Conservation (phyloP, 345 rosid genomes). For the Eucalyptus curtisii region DNA sequence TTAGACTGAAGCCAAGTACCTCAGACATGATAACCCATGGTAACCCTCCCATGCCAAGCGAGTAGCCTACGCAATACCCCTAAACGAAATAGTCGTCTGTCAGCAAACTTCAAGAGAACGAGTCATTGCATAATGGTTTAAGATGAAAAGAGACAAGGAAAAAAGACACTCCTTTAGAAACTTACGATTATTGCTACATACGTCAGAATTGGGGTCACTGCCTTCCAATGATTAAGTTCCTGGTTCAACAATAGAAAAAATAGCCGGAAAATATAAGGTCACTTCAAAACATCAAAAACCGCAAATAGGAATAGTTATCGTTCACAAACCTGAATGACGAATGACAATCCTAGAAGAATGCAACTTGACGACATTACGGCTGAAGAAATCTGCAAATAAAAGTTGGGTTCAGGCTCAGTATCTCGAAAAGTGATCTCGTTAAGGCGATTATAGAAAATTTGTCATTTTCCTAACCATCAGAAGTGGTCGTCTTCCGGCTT, state of each 20-base stretch:
- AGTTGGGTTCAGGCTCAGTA: background rate
- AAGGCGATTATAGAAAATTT: background rate
- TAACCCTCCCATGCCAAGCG: conserved; percentile 3
- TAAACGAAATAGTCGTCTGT: background rate
- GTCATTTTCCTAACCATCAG: conserved; percentile 2
- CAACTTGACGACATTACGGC: background rate
- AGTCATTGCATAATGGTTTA: background rate
- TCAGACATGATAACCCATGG: conserved; percentile 14
- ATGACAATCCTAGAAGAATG: conserved; percentile 1
- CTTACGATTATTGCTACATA: conserved; percentile 19
- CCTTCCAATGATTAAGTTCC: conserved; percentile 1
- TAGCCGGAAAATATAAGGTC: background rate
- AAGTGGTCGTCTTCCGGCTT: conserved; percentile 11
- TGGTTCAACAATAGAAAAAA: background rate
- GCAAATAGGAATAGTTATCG: background rate
- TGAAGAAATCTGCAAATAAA: conserved; percentile 1
- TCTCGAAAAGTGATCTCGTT: background rate
- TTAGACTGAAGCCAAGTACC: conserved; percentile 1
- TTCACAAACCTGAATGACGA: conserved; percentile 4
- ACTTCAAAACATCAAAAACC: background rate
- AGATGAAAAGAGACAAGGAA: background rate
- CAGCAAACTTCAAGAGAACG: background rate
- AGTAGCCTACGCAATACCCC: background rate
- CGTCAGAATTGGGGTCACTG: conserved; percentile 6
- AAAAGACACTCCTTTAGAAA: background rate